Percentiles rank a stretch among this genome's conserved stretches.
These are phyloP conservation scores for Curvularia verruculosa DNA, from an alignment of 2,329 filamentous ascomycete species.

Conservation along the genomic window DNA sequence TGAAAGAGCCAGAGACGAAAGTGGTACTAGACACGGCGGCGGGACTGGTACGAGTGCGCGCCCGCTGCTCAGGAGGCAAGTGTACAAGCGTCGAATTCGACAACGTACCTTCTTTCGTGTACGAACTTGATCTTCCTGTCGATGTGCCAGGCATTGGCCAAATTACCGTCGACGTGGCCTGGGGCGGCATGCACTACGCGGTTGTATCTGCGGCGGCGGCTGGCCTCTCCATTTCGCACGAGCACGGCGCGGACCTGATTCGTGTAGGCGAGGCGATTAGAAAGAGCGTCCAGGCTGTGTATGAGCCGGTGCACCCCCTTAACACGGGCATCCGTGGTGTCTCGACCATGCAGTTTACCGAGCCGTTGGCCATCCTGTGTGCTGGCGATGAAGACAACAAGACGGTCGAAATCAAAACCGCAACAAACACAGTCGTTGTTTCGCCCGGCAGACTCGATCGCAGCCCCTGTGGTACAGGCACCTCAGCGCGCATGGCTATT, in stretches of 20 bases:
- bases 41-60: conserved; percentile 51
- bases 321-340: conserved; percentile 53
- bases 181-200: conserved; percentile 56
- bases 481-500: conserved; percentile 53
- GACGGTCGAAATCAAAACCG: background rate
- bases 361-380: conserved; percentile 35
- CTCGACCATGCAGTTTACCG: conserved; percentile 50
- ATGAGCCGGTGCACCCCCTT: conserved; percentile 52
- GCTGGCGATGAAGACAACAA: background rate
- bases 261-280: conserved; percentile 55
- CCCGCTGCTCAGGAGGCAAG: conserved; percentile 53
- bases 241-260: conserved; percentile 47
- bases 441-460: conserved; percentile 55
- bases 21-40: conserved; percentile 55
- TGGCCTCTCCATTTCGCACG: conserved; percentile 45
- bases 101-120: conserved; percentile 55
- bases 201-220: conserved; percentile 51
- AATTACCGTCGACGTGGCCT: conserved; percentile 53
- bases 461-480: conserved; percentile 57
- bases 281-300: conserved; percentile 44
- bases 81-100: conserved; percentile 55
- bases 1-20: conserved; percentile 53
- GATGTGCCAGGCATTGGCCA: conserved; percentile 51
- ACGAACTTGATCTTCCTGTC: conserved; percentile 49
- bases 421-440: conserved; percentile 52